A percentile compares a stretch with the other conserved stretches of the same genome.
These are phyloP conservation scores for Inonotus hispidus DNA, from an alignment of 1,284 basidiomycete genomes.

Conservation along the genomic window DNA sequence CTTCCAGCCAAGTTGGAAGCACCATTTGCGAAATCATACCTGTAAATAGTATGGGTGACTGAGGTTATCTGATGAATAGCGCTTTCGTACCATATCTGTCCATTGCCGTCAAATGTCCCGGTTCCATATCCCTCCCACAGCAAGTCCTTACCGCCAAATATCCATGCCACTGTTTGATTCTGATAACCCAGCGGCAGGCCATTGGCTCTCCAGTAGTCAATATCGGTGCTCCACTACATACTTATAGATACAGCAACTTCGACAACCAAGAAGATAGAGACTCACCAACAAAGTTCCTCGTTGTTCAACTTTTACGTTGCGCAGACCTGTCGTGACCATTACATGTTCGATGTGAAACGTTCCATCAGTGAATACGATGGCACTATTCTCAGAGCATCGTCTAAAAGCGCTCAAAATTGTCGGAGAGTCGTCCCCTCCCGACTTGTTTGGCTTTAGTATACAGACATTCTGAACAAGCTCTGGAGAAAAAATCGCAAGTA, in stretches of 20 bases:
- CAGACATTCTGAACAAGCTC: conserved; percentile 18
- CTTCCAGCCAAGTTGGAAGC: conserved; percentile 30
- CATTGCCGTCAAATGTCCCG: conserved; percentile 32
- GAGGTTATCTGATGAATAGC: background rate
- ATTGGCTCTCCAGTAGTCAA: conserved; percentile 29
- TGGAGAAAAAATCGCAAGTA: background rate
- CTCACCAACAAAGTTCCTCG: conserved; percentile 29
- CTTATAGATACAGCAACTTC: background rate
- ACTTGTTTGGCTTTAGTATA: conserved; percentile 23
- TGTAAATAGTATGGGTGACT: background rate
- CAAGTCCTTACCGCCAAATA: conserved; percentile 28
- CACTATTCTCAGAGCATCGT: conserved; percentile 25
- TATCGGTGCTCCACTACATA: conserved; percentile 29
- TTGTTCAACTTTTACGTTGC: conserved; percentile 27
- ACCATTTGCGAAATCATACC: conserved; percentile 20
- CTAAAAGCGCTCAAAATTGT: conserved; percentile 28
- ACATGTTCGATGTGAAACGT: conserved; percentile 30
- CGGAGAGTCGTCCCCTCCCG: conserved; percentile 30
- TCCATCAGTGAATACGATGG: conserved; percentile 24
- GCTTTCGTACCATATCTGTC: conserved; percentile 29
- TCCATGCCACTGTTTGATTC: conserved; percentile 31
- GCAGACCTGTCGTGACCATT: conserved; percentile 29
- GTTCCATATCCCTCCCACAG: conserved; percentile 27
- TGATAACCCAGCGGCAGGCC: conserved; percentile 28
- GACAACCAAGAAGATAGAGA: background rate